Evolutionary conservation across 2,329 filamentous ascomycete genomes (phyloP), one percentile per base, ranked within the genome.

Genomic region (Microsporum canis): DNA sequence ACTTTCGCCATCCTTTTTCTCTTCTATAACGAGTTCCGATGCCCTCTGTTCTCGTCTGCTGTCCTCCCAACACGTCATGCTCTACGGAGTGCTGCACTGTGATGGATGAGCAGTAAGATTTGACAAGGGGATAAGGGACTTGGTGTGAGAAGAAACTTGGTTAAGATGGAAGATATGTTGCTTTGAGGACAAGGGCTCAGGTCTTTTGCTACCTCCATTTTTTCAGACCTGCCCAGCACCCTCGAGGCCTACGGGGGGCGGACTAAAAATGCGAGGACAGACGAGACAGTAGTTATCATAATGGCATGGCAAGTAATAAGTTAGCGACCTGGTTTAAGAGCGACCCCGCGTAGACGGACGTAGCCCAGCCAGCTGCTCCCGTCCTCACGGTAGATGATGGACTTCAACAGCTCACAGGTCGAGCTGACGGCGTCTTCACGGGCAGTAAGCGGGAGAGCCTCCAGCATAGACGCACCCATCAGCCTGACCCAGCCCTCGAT

Each of bases 401-500:
- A 75, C 65, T 81, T 76, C 62, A 88, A 69, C 3, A 83, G 73
- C 56, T 81, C 78, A 6, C 78, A 77, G 4, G 82, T 78, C 72
- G 86, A 82, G 66, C 68, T 73, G 2, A 85, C 77, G 4, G 75
- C 79, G 49, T 71, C 76, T 63, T 86, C 83, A 64, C 81, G 78
- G 71, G 77, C 72, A 55, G 68, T 71, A 34, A 73, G 76, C 1
- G 72, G 69, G 6, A 87, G 69, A 1, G 72, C 75, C 64, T 85
- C 82, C 61, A 88, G 74, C 57, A 85, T 80, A 64, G 76, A 72
- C 63, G 79, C 81, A 1, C 80, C 84, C 78, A 88, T 85, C 63
- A 88, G 70, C 66, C 81, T 74, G 31, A 87, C 74, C 86, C 86
- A 89, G 1, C 84, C 86, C 60, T 82, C 80, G 8, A 88, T 73